Base-by-base conservation (phyloP, 768 basidiomycete genomes). In the Mrakia frigida region DNA sequence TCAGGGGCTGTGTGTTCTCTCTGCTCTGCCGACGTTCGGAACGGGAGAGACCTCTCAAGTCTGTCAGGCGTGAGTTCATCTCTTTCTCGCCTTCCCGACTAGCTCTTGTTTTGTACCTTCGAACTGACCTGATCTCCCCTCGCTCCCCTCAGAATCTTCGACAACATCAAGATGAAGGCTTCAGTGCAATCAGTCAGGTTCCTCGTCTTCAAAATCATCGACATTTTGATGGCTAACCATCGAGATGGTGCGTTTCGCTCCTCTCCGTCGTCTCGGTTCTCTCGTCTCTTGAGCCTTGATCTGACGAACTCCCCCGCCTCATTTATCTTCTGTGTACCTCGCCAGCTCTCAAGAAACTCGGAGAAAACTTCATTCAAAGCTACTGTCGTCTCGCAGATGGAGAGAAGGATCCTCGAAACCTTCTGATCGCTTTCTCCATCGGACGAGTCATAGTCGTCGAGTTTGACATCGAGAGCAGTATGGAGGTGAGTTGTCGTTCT, bases 391-490 rank as follows among this genome's bases (percentile, higher is more conserved):
- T 98, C n/a, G 94, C 89, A 6, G 92, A 97, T 75, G 95, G 94
- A 23, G 97, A 99, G 84, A 98, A 98, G 81, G 97, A 99, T 82
- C 97, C 97, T 41, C 87, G 97, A 25, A 99, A 98, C 84, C 86
- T 99, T 11, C 86, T 97, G 79, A 81, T 96, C 16, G 92, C 92
- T 37, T 99, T 98, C 82, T 89, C 91, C 6, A 92, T 98, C 76
- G 90, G 89, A 74, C 87, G 89, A n/a, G 90, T 93, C 11, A 87
- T 98, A 52, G 82, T 95, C 9, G 88, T 93, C 46, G 94, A 98
- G 79, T 98, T 98, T 80, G 91, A 97, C 77, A 87, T 93, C 46
- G 84, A 87, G 25, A 85, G 87, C 52, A 86, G 88, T 77, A 85
- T 93, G 50, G 95, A 98, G 85, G 96, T 94, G 80, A 78, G 88